phyloP scores from a whole-genome alignment of 148 eudicot genomes.

The Rhododendron ovatum region DNA sequence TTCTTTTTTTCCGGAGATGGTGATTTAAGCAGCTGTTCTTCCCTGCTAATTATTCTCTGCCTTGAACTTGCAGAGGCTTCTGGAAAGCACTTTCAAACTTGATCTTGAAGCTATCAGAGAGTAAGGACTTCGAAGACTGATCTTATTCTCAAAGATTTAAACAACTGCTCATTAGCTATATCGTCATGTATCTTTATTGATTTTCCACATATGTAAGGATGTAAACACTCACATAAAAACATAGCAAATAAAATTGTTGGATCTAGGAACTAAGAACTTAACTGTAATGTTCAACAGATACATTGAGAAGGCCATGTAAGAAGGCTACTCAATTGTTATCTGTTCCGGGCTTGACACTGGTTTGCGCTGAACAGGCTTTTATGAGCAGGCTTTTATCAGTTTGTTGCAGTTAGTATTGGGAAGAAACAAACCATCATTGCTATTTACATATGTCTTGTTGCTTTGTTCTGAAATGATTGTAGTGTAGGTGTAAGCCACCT shows the following conservation, averaged over 20 bases:
- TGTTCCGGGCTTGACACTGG: neutral
- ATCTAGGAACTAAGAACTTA: neutral
- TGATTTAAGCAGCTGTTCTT: neutral
- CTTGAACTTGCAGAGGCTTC: conserved; percentile 71
- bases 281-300: neutral
- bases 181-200: neutral
- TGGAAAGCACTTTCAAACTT: conserved; percentile 88
- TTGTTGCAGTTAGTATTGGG: neutral
- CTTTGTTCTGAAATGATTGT: neutral
- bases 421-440: neutral
- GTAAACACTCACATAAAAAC: neutral
- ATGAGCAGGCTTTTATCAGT: neutral
- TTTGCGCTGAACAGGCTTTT: neutral
- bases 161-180: neutral
- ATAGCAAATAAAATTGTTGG: neutral
- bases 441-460: neutral
- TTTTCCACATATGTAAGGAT: neutral
- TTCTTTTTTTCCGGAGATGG: neutral
- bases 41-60: conserved; percentile 3
- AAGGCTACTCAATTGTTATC: neutral
- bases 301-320: neutral
- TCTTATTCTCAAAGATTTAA: conserved; percentile 6
- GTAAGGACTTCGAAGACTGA: conserved; percentile 33
- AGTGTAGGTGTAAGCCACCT: neutral
- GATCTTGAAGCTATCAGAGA: conserved; percentile 92